Percentiles rank a stretch among this genome's conserved stretches.
These are phyloP conservation scores for Camelina neglecta DNA, from an alignment of 345 rosid genomes.

Conservation along the genomic window DNA sequence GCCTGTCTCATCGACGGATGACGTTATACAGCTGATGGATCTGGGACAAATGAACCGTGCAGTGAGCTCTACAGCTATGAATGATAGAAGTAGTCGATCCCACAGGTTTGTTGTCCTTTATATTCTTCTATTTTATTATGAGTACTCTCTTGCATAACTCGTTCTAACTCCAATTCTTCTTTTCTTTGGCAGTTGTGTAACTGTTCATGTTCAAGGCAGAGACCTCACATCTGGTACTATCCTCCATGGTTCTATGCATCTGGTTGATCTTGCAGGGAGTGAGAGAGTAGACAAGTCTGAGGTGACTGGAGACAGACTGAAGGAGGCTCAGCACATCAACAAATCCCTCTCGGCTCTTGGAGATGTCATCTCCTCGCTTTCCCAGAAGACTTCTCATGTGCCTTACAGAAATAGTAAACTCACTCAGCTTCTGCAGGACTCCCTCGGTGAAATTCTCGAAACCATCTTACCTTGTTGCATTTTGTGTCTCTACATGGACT, in stretches of 20 bases:
- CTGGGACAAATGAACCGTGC: constrained; percentile 85
- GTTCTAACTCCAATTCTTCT: constrained; percentile 7
- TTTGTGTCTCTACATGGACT: not conserved
- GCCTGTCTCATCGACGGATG: constrained; percentile 76
- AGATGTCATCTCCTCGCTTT: constrained; percentile 88
- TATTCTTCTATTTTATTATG: constrained; percentile 25
- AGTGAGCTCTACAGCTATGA: constrained; percentile 84
- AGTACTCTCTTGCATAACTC: constrained; percentile 1
- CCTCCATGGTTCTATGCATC: constrained; percentile 88
- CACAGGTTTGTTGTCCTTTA: constrained; percentile 63
- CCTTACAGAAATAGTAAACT: constrained; percentile 97
- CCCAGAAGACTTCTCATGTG: constrained; percentile 83
- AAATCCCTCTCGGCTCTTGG: constrained; percentile 94
- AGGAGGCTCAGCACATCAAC: constrained; percentile 92
- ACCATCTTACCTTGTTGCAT: constrained; percentile 13
- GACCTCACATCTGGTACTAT: constrained; percentile 71
- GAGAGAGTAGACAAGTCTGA: constrained; percentile 95
- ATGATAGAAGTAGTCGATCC: constrained; percentile 97
- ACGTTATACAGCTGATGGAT: constrained; percentile 84
- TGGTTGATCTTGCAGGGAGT: constrained; percentile 97
- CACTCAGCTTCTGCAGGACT: constrained; percentile 93
- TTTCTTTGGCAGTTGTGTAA: constrained; percentile 71
- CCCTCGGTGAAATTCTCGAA: constrained; percentile 68
- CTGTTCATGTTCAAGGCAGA: constrained; percentile 93
- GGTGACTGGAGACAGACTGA: constrained; percentile 87